These are phyloP conservation scores for Blastobotrys malaysiensis DNA, from an alignment of 1,139 yeast species.

Conservation along the genomic window DNA sequence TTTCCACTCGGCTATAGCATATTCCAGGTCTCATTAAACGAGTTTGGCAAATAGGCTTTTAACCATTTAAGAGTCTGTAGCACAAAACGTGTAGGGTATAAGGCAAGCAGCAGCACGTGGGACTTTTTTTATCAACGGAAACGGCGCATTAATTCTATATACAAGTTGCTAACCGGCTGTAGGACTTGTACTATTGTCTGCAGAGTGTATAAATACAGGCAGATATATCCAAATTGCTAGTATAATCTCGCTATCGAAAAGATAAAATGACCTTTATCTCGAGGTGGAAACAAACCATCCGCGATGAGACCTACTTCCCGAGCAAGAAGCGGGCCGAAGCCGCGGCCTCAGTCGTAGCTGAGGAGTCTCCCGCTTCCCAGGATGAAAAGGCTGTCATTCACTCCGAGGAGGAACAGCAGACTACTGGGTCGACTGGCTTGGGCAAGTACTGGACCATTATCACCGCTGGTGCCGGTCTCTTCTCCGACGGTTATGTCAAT, in stretches of 20 bases:
- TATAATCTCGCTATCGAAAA: not conserved
- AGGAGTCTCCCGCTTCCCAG: slow-evolving; percentile 6
- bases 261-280: slow-evolving; percentile 4
- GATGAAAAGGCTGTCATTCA: not conserved
- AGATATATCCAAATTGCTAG: not conserved
- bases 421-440: slow-evolving; percentile 13
- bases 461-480: slow-evolving; percentile 86
- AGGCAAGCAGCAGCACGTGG: not conserved
- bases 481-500: slow-evolving; percentile 87
- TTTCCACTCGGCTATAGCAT: not conserved
- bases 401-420: not conserved
- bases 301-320: slow-evolving; percentile 12
- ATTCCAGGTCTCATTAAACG: too few relatives aligned
- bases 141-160: not conserved
- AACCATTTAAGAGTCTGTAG: too few relatives aligned
- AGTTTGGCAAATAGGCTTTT: too few relatives aligned
- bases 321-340: slow-evolving; percentile 1
- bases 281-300: slow-evolving; percentile 10
- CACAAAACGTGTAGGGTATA: not conserved
- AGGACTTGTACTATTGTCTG: not conserved
- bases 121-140: not conserved
- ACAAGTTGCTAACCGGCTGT: not conserved
- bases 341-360: slow-evolving; percentile 1
- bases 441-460: slow-evolving; percentile 63
- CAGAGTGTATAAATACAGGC: not conserved